Evolutionary conservation across 2,329 filamentous ascomycete species (phyloP), one percentile per base, ranked within the genome.

Genomic region (Aurifilum marmelostoma): DNA sequence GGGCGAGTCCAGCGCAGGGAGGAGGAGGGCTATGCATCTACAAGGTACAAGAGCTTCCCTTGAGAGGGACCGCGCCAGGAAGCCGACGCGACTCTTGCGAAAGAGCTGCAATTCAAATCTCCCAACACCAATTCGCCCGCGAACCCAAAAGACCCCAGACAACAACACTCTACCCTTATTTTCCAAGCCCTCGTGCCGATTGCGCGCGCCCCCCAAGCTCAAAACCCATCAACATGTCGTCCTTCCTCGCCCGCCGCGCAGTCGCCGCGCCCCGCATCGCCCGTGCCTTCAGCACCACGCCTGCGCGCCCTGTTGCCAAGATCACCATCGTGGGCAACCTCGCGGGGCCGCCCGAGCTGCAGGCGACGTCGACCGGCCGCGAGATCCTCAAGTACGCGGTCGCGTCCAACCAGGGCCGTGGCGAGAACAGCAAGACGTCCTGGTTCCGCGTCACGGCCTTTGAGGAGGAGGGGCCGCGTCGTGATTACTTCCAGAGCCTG

Each of bases 241-340:
- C 74, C 67, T 39, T 73, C 34, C 66, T 72, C 66, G 71, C 71
- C 71, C 73, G 75, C 47, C 56, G 63, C 67, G 79, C 69, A 73
- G 79, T 67, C 24, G 66, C 69, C 72, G 79, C 78, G 52, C 79
- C 77, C 27, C 77, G 50, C 69, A 75, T 82, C 72, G 78, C 85
- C 74, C 93, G 93, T 81, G 82, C 89, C 77, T 97, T 97, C 87
- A 93, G 89, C 83, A 89, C 89, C 75, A 89, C 91, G 59, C 82
- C 89, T 54, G 80, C 87, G 63, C 86, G 88, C 72, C 81, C 85
- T 72, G 77, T 96, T 73, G 92, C 96, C 74, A 91, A 90, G 80
- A 91, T 99, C 84, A 91, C 89, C 76, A 84, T 99, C 80, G 87
- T 97, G 74, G 96, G 96, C 77, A 91, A 94, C 80, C 89, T 99